Conservation (phyloP, 2,329 filamentous ascomycete species). For the Phyllosticta citrichinensis region DNA sequence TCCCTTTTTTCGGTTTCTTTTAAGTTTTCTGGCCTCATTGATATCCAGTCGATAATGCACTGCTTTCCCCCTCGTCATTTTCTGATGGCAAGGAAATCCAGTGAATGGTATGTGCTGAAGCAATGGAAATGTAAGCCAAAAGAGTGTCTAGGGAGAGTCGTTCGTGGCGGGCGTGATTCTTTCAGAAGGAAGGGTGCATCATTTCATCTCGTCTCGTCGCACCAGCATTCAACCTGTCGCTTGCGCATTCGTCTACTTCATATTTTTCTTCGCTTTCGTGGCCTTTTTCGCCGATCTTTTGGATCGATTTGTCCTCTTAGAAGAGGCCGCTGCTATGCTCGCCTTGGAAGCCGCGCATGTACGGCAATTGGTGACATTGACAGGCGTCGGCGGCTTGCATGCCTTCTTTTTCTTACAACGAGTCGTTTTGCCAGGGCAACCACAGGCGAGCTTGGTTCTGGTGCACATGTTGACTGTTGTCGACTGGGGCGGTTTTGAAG, state of each 20-base stretch:
- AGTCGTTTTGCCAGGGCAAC: background rate
- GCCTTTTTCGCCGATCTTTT: background rate
- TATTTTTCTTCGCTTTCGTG: background rate
- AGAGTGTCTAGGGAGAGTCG: too few relatives aligned
- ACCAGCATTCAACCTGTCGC: background rate
- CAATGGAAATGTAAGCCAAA: too few relatives aligned
- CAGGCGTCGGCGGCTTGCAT: background rate
- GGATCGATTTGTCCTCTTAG: background rate
- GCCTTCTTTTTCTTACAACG: background rate
- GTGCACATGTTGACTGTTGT: constrained; percentile 1
- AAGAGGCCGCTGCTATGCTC: background rate
- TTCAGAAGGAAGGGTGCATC: background rate
- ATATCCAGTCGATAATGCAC: too few relatives aligned
- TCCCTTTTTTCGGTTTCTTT: too few relatives aligned
- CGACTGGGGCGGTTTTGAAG: background rate
- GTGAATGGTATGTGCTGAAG: too few relatives aligned
- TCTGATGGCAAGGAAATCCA: too few relatives aligned
- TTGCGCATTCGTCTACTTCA: background rate
- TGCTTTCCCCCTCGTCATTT: too few relatives aligned
- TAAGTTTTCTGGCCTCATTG: too few relatives aligned
- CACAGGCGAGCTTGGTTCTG: background rate
- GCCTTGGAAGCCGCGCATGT: background rate
- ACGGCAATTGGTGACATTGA: background rate
- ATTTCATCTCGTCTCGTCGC: background rate
- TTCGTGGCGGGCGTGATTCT: too few relatives aligned